These are phyloP conservation scores for Populus pruinosa DNA, from an alignment of 345 rosid species.

Conservation along the genomic window DNA sequence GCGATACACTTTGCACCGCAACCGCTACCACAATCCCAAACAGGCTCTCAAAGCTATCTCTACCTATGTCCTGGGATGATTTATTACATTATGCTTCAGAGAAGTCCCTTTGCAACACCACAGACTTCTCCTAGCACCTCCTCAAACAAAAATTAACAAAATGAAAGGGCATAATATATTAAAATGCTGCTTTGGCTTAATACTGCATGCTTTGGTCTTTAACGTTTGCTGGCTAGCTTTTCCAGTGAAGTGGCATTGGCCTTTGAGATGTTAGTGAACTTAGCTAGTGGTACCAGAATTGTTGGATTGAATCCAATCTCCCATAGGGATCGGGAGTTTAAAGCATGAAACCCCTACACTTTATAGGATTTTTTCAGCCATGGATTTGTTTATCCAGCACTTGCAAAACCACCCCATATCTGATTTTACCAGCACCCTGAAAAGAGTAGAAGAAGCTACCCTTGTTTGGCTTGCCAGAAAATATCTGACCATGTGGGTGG, in stretches of 20 bases:
- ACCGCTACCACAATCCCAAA: too few relatives aligned
- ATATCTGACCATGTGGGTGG: neutral
- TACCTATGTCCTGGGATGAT: too few relatives aligned
- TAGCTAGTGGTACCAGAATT: neutral
- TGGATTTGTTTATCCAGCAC: neutral
- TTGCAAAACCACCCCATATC: neutral
- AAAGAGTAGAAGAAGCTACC: constrained; percentile 1
- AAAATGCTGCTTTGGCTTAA: neutral
- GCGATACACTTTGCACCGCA: too few relatives aligned
- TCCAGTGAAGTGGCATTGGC: neutral
- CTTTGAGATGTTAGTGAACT: neutral
- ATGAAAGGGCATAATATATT: neutral
- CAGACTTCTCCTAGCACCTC: neutral
- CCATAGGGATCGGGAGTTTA: neutral
- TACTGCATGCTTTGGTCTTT: neutral
- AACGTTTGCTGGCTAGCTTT: neutral
- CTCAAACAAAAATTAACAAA: neutral
- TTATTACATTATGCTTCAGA: too few relatives aligned
- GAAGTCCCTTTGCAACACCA: neutral
- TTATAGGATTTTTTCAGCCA: neutral
- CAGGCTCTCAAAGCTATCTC: too few relatives aligned
- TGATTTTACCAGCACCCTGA: neutral
- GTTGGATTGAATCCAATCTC: neutral
- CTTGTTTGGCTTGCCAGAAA: neutral
- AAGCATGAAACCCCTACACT: neutral